Evolutionary conservation across 768 basidiomycete species (phyloP), one percentile per base, ranked within the genome.

Genomic region (Phaffia australis): DNA sequence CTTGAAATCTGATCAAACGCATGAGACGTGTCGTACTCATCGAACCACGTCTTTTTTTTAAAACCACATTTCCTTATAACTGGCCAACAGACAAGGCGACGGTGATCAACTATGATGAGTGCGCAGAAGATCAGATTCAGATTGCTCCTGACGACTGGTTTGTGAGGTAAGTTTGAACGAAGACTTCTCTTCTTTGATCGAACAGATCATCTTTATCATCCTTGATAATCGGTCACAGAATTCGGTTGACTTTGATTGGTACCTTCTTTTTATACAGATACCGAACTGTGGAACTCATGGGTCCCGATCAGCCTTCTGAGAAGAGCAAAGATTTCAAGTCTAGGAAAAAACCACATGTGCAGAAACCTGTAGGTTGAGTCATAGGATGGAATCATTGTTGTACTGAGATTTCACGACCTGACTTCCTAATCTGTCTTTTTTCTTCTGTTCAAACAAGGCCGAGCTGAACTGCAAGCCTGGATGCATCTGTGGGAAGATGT

Each of bases 91-190:
- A 69, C 56, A 54, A 35, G 32, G 67, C 67, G n/a, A 23, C 18
- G 0, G 57, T 69, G 3, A 54, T n/a, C 51, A 57, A 52, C 4
- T 69, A 60, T 35, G 51, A 64, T 27, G 67, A 69, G 62, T 29
- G 23, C 35, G 42, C 63, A 25, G 29, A 64, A 21, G 52, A 69
- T 51, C 67, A 69, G 25, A 32, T 23, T 16, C 54, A 49, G 35
- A 50, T 69, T 50, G 63, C 25, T 15, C 29, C 23, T 7, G 67
- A 69, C 50, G 67, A 69, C 32, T 69, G 60, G 50, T 64, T 69
- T 47, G 29, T 64, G 51, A 23, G 67, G 62, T 67, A 14, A 29
- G 35, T n/a, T 9, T n/a, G 25, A 11, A 2, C 25, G n/a, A 15
- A 27, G 46, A 15, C 3, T 50, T 32, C 51, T 42, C 47, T 23